These are phyloP conservation scores for Lactifluus hygrophoroides DNA, from an alignment of 768 basidiomycete species.

Conservation along the genomic window DNA sequence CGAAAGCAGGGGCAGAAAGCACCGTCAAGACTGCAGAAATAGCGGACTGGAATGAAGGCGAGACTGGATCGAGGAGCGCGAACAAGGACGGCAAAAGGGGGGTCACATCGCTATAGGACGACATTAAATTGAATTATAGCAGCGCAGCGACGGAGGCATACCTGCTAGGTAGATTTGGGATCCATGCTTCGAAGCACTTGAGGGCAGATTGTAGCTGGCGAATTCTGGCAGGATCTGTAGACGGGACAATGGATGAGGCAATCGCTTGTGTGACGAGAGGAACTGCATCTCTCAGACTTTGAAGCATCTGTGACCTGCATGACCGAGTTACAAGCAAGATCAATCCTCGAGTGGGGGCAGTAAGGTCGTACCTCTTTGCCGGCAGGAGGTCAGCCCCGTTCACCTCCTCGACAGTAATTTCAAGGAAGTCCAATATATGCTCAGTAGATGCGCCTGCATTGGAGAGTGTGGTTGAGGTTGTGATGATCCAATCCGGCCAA, in stretches of 20 bases:
- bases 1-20: slow-evolving; percentile 62
- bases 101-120: slow-evolving; percentile 49
- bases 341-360: neutral
- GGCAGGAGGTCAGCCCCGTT: slow-evolving; percentile 66
- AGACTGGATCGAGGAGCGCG: slow-evolving; percentile 31
- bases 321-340: slow-evolving; percentile 2
- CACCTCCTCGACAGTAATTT: slow-evolving; percentile 81
- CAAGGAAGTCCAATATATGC: slow-evolving; percentile 62
- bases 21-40: slow-evolving; percentile 55
- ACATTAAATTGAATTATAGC: neutral
- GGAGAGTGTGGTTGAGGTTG: slow-evolving; percentile 54
- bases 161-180: slow-evolving; percentile 60
- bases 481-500: slow-evolving; percentile 73
- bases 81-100: slow-evolving; percentile 60
- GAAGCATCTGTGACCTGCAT: slow-evolving; percentile 51
- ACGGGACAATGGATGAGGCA: slow-evolving; percentile 42
- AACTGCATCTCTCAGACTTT: slow-evolving; percentile 57
- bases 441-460: slow-evolving; percentile 49
- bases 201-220: slow-evolving; percentile 60
- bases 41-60: slow-evolving; percentile 30
- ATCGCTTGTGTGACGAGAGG: slow-evolving; percentile 68
- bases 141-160: slow-evolving; percentile 27
- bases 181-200: slow-evolving; percentile 79
- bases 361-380: slow-evolving; percentile 52
- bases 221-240: slow-evolving; percentile 27